phyloP scores from a whole-genome alignment of 2,329 filamentous ascomycete genomes.

The Epichloe festucae region DNA sequence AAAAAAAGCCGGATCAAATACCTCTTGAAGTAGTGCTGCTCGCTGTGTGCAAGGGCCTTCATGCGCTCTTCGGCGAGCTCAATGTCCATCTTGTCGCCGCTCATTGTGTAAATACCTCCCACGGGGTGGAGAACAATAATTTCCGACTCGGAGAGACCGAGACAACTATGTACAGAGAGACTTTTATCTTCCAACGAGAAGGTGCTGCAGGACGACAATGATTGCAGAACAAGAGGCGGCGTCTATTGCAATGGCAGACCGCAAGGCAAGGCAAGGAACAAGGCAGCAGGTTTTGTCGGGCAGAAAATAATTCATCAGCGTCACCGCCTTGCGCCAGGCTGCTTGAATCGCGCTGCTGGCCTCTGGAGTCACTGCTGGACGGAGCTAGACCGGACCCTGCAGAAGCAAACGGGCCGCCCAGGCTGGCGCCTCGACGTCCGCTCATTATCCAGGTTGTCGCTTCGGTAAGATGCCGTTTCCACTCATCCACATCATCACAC shows the following conservation, averaged over 20 bases:
- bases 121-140: background rate
- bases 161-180: background rate
- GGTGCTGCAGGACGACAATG: background rate
- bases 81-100: slow-evolving; percentile 42
- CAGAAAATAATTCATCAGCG: slow-evolving; percentile 17
- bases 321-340: slow-evolving; percentile 14
- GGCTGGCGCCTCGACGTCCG: background rate
- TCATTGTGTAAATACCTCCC: slow-evolving; percentile 23
- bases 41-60: slow-evolving; percentile 74
- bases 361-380: too few relatives aligned
- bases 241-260: background rate
- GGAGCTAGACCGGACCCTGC: background rate
- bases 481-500: too few relatives aligned
- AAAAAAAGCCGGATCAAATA: slow-evolving; percentile 22
- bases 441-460: too few relatives aligned
- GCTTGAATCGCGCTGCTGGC: background rate
- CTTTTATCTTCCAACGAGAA: background rate
- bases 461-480: too few relatives aligned
- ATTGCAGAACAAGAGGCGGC: background rate
- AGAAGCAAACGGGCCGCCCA: background rate
- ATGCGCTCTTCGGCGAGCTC: slow-evolving; percentile 49
- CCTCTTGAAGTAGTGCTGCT: slow-evolving; percentile 99
- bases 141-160: background rate
- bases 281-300: slow-evolving; percentile 13
- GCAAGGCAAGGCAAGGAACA: slow-evolving; percentile 1